These are phyloP conservation scores for Ocimum tenuiflorum DNA, from an alignment of 257 asterid species.

Conservation along the genomic window DNA sequence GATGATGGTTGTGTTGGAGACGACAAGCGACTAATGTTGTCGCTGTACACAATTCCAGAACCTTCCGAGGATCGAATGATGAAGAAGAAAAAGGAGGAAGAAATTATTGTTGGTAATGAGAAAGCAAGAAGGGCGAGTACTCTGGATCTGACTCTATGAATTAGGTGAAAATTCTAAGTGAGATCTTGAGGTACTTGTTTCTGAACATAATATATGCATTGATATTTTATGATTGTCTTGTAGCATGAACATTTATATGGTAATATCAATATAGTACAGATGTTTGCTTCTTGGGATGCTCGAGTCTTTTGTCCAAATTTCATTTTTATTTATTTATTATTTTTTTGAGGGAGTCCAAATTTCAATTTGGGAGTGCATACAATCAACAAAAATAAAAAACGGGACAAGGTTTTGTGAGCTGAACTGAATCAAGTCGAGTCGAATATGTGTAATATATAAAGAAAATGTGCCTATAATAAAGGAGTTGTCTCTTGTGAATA, in stretches of 20 bases:
- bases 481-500: too few species aligned
- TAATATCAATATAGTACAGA: slow-evolving; percentile 19
- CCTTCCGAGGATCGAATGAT: slow-evolving; percentile 2
- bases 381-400: too few species aligned
- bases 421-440: too few species aligned
- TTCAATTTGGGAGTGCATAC: too few species aligned
- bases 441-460: too few species aligned
- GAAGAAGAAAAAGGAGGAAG: slow-evolving; percentile 37
- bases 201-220: slow-evolving; percentile 13
- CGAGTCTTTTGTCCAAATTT: background rate
- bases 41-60: slow-evolving; percentile 27
- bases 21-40: slow-evolving; percentile 32
- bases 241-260: slow-evolving; percentile 23
- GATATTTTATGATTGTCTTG: slow-evolving; percentile 24
- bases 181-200: slow-evolving; percentile 62
- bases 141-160: slow-evolving; percentile 97
- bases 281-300: slow-evolving; percentile 15
- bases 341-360: too few species aligned
- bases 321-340: background rate
- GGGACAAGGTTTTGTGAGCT: too few species aligned
- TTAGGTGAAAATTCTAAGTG: slow-evolving; percentile 66
- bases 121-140: slow-evolving; percentile 62
- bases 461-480: too few species aligned
- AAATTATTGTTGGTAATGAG: background rate
- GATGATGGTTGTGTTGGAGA: slow-evolving; percentile 8